These are phyloP conservation scores for Ustilago lituana DNA, from an alignment of 1,284 basidiomycete species.

Conservation along the genomic window DNA sequence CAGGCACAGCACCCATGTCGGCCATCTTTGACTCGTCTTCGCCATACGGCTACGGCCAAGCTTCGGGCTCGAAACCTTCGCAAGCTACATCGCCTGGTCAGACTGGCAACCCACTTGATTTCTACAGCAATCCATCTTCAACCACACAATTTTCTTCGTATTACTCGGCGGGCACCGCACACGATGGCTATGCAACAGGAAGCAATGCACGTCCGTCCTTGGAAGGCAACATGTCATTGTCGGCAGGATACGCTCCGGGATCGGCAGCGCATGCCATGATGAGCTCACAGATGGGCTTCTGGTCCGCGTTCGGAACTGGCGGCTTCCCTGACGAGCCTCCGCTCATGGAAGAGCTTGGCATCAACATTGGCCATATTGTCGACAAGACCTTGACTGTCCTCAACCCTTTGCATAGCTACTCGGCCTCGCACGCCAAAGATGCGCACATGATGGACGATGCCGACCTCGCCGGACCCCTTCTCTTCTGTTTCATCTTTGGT, in stretches of 20 bases:
- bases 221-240: slow-evolving; percentile 60
- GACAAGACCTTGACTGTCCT: slow-evolving; percentile 94
- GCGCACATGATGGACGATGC: slow-evolving; percentile 99
- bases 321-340: slow-evolving; percentile 65
- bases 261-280: slow-evolving; percentile 54
- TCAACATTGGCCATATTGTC: slow-evolving; percentile 95
- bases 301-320: slow-evolving; percentile 66
- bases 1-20: slow-evolving; percentile 25
- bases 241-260: slow-evolving; percentile 34
- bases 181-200: slow-evolving; percentile 43
- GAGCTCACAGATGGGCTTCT: slow-evolving; percentile 59
- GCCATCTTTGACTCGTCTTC: slow-evolving; percentile 53
- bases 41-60: slow-evolving; percentile 45
- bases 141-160: slow-evolving; percentile 38
- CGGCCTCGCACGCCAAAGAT: slow-evolving; percentile 70
- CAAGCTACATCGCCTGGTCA: slow-evolving; percentile 28
- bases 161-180: slow-evolving; percentile 30
- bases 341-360: slow-evolving; percentile 80
- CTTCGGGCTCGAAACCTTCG: slow-evolving; percentile 31
- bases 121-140: slow-evolving; percentile 34
- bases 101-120: slow-evolving; percentile 38
- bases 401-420: slow-evolving; percentile 83
- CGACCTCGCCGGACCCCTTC: slow-evolving; percentile 92
- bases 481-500: slow-evolving; percentile 84
- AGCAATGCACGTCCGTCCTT: slow-evolving; percentile 46